These are phyloP conservation scores for Penicillium sclerotigenum DNA, from an alignment of 2,329 filamentous ascomycete species.

Conservation along the genomic window DNA sequence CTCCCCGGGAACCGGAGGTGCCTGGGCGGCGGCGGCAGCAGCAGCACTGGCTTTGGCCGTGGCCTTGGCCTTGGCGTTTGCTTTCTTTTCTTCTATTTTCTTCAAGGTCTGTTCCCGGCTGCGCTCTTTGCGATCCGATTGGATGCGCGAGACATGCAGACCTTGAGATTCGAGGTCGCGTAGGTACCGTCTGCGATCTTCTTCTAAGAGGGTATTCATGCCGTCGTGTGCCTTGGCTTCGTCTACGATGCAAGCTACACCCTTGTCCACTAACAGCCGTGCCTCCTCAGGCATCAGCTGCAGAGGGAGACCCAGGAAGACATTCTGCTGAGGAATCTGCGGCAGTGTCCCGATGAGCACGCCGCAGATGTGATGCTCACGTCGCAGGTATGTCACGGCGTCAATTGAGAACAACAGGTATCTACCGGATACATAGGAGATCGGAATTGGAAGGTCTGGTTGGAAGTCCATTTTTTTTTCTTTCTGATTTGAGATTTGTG, in stretches of 20 bases:
- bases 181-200: slow-evolving; percentile 62
- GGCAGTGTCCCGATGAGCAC: slow-evolving; percentile 84
- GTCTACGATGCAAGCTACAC: slow-evolving; percentile 75
- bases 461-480: slow-evolving; percentile 33
- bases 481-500: slow-evolving; percentile 5
- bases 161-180: slow-evolving; percentile 54
- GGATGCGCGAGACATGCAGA: slow-evolving; percentile 48
- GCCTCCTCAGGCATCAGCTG: slow-evolving; percentile 92
- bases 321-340: slow-evolving; percentile 89
- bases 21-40: neutral
- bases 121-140: slow-evolving; percentile 48
- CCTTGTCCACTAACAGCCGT: slow-evolving; percentile 71
- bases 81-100: slow-evolving; percentile 45
- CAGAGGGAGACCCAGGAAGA: slow-evolving; percentile 84
- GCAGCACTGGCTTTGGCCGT: slow-evolving; percentile 22
- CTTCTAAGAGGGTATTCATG: slow-evolving; percentile 57
- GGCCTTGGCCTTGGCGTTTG: slow-evolving; percentile 22
- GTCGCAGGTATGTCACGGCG: slow-evolving; percentile 72
- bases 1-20: slow-evolving; percentile 9
- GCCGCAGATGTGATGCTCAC: slow-evolving; percentile 78
- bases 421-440: slow-evolving; percentile 73
- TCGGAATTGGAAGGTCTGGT: slow-evolving; percentile 63
- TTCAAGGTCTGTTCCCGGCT: slow-evolving; percentile 51
- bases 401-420: slow-evolving; percentile 89
- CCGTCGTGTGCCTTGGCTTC: slow-evolving; percentile 68